These are phyloP conservation scores for Saturnispora ahearnii DNA, from an alignment of 805 yeast species.

Conservation along the genomic window DNA sequence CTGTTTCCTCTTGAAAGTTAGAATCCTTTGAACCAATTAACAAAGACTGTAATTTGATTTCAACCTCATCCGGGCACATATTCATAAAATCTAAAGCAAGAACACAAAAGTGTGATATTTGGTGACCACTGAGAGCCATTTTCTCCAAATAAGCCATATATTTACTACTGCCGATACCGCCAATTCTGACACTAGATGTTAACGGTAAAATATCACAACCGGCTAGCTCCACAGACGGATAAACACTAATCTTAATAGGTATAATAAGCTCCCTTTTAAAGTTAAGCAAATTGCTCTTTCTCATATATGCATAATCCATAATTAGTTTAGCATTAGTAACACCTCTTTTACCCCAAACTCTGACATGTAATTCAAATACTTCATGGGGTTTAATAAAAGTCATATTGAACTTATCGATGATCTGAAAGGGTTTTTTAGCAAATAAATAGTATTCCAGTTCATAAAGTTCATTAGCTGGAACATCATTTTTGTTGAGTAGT, in stretches of 20 bases:
- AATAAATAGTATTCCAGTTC: slow-evolving; percentile 66
- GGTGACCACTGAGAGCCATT: slow-evolving; percentile 25
- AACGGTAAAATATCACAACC: slow-evolving; percentile 69
- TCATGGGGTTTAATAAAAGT: slow-evolving; percentile 31
- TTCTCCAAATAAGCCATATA: slow-evolving; percentile 27
- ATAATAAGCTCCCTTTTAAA: slow-evolving; percentile 52
- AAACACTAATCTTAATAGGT: slow-evolving; percentile 62
- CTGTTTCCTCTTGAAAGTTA: slow-evolving; percentile 20
- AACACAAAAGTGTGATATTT: slow-evolving; percentile 47
- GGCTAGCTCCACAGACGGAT: slow-evolving; percentile 64
- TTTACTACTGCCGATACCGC: slow-evolving; percentile 17
- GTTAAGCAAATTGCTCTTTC: slow-evolving; percentile 15
- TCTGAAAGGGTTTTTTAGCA: slow-evolving; percentile 46
- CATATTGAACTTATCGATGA: slow-evolving; percentile 38
- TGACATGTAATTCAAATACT: slow-evolving; percentile 40
- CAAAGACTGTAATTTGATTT: slow-evolving; percentile 23
- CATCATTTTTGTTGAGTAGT: slow-evolving; percentile 36
- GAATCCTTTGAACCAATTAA: slow-evolving; percentile 17
- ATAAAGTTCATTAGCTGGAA: slow-evolving; percentile 55
- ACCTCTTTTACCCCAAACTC: slow-evolving; percentile 64
- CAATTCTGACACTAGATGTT: slow-evolving; percentile 25
- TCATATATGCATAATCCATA: slow-evolving; percentile 52
- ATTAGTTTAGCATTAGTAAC: slow-evolving; percentile 56
- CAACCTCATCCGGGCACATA: slow-evolving; percentile 55
- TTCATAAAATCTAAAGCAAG: slow-evolving; percentile 72